Percentiles rank a stretch among this genome's conserved stretches.
phyloP scores from a whole-genome alignment of 768 basidiomycete genomes.

The Hysterangium stoloniferum region DNA sequence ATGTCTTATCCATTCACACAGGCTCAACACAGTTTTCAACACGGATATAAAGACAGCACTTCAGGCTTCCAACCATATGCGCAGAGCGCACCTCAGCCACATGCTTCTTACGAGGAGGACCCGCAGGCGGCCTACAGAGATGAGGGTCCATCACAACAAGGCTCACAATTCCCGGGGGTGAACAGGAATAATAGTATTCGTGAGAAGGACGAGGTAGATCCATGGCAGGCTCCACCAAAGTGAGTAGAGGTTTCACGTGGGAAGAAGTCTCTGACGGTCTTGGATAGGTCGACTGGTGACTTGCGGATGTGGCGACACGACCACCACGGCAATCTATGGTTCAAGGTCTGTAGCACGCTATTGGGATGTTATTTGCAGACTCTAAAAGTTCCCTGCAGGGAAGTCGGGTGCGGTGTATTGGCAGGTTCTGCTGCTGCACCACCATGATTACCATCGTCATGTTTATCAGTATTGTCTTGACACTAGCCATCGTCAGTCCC shows the following conservation, averaged over 20 bases:
- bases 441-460: slow-evolving; percentile 59
- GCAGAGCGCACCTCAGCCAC: slow-evolving; percentile 29
- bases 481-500: slow-evolving; percentile 55
- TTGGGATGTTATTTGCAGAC: neutral
- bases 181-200: slow-evolving; percentile 26
- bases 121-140: neutral
- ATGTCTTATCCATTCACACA: slow-evolving; percentile 5
- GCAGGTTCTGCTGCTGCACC: slow-evolving; percentile 72
- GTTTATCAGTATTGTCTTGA: slow-evolving; percentile 54
- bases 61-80: slow-evolving; percentile 44
- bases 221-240: slow-evolving; percentile 9
- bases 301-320: slow-evolving; percentile 34
- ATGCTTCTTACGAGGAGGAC: slow-evolving; percentile 46
- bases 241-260: neutral
- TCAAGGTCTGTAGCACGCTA: slow-evolving; percentile 35
- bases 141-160: neutral
- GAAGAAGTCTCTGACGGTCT: neutral
- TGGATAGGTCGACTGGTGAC: slow-evolving; percentile 18
- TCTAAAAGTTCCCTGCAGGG: slow-evolving; percentile 35
- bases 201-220: slow-evolving; percentile 8
- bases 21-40: slow-evolving; percentile 18
- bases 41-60: slow-evolving; percentile 28
- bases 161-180: slow-evolving; percentile 20
- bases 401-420: slow-evolving; percentile 48
- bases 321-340: slow-evolving; percentile 61